A percentile compares a stretch with the other conserved stretches of the same genome.
Evolutionary conservation across 148 eudicot species (phyloP).

Genomic region (Beta vulgaris): DNA sequence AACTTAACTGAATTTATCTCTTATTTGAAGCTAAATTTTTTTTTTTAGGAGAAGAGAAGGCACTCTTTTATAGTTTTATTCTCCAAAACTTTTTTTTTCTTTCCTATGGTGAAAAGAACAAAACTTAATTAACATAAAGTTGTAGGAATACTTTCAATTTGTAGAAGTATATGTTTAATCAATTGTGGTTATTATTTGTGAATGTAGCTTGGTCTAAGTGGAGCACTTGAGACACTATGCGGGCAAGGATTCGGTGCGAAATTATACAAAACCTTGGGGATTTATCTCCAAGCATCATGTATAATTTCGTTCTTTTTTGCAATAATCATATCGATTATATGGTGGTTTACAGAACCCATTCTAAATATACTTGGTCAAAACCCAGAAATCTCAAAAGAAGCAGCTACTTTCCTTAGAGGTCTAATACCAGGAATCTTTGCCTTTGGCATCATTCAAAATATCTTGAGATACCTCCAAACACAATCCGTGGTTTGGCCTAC

Average conservation of each 20-base stretch:
- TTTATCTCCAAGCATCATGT: constrained; percentile 82
- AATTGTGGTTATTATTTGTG: neutral
- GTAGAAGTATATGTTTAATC: neutral
- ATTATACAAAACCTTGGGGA: constrained; percentile 56
- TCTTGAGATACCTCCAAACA: constrained; percentile 71
- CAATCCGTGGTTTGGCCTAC: constrained; percentile 61
- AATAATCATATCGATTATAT: constrained; percentile 47
- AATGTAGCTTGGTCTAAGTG: constrained; percentile 46
- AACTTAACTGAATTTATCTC: no score
- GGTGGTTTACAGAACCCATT: constrained; percentile 69
- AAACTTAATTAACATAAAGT: no score
- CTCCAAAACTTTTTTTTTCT: no score
- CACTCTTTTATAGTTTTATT: no score
- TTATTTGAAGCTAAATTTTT: no score
- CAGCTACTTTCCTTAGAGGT: constrained; percentile 57
- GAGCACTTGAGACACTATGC: constrained; percentile 82
- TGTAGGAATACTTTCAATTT: no score
- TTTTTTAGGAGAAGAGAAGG: no score
- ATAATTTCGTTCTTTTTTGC: constrained; percentile 54
- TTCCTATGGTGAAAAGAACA: no score
- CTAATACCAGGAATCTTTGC: constrained; percentile 65
- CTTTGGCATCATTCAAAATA: constrained; percentile 51
- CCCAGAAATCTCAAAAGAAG: constrained; percentile 45
- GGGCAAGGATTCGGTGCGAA: constrained; percentile 90
- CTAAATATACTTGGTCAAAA: constrained; percentile 57